Evolutionary conservation across 176 grass and related monocot genomes (phyloP), one percentile per base, ranked within the genome.

Genomic region (Carex scoparia): DNA sequence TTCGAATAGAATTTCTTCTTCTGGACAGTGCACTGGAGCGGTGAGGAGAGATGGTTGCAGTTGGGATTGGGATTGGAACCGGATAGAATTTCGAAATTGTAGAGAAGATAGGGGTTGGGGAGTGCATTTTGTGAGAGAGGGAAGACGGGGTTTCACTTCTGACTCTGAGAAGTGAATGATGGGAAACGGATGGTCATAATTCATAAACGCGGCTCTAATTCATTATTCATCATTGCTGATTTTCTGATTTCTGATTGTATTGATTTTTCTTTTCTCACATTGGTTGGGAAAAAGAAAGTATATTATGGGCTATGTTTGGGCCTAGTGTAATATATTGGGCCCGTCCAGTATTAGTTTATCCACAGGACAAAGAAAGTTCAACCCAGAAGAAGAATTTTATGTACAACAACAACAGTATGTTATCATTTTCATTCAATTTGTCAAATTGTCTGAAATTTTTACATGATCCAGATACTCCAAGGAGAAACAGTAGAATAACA

Each of bases 171-270:
- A 61, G 48, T 44, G 81, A 84, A 58, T 15, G 85, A 89, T 88
- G 59, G 58, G 88, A 87, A 84, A 90, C 69, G 85, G 79, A 90
- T 35, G 90, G 90, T 70, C 38, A 40, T 38, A 38, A 38, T 38
- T 38, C 86, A 71, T 79, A 49, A 15, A 58, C 55, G 65, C 82
- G 23, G 71, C 87, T 81, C 56, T 18, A 51, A 49, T 49, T 49
- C 42, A 58, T 35, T 1, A 5, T 13, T 44, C 9, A 16, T 72
- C 32, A 16, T 75, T 75, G 18, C 27, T 77, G 48, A 77, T 77
- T 13, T 77, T 56, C 11, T 54, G 72, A 16, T 15, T n/a, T 6
- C 10, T 65, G 30, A 11, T 64, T 64, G 23, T 13, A 38, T 33
- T 68, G 32, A 68, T 65, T 46, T 19, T 9, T 30, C 7, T 18